phyloP scores from a whole-genome alignment of 805 yeast species.

The Pichia rugopelliculosa region DNA sequence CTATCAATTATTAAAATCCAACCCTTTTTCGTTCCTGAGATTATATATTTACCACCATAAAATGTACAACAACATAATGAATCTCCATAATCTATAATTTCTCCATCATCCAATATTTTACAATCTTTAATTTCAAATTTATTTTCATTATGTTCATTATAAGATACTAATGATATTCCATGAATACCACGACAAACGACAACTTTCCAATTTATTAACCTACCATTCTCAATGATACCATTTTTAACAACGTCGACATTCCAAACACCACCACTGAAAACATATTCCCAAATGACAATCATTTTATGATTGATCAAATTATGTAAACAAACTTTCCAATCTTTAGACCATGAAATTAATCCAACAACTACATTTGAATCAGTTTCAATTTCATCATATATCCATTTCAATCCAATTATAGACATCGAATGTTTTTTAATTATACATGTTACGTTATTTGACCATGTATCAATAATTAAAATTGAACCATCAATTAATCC shows the following conservation, averaged over 20 bases:
- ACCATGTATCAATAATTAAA: constrained; percentile 66
- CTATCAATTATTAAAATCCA: constrained; percentile 47
- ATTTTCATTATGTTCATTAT: not conserved
- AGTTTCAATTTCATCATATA: constrained; percentile 28
- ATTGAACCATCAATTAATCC: constrained; percentile 72
- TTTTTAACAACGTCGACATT: constrained; percentile 1
- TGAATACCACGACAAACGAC: constrained; percentile 4
- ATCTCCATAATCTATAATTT: not conserved
- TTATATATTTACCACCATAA: constrained; percentile 44
- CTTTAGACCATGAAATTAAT: constrained; percentile 64
- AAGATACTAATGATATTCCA: constrained; percentile 2
- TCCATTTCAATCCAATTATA: constrained; percentile 69
- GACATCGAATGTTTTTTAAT: constrained; percentile 64
- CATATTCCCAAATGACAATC: constrained; percentile 13
- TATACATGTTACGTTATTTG: constrained; percentile 49
- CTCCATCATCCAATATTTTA: constrained; percentile 15
- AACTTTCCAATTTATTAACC: constrained; percentile 4
- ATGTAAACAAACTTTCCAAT: constrained; percentile 80
- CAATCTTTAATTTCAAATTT: constrained; percentile 12
- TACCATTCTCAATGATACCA: not conserved
- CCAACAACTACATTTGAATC: constrained; percentile 30
- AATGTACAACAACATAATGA: constrained; percentile 7
- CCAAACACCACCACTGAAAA: constrained; percentile 12
- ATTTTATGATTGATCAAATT: constrained; percentile 45
- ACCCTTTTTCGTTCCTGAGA: constrained; percentile 80